phyloP scores from a whole-genome alignment of 208 protist species.

The Naegleria gruberi region DNA sequence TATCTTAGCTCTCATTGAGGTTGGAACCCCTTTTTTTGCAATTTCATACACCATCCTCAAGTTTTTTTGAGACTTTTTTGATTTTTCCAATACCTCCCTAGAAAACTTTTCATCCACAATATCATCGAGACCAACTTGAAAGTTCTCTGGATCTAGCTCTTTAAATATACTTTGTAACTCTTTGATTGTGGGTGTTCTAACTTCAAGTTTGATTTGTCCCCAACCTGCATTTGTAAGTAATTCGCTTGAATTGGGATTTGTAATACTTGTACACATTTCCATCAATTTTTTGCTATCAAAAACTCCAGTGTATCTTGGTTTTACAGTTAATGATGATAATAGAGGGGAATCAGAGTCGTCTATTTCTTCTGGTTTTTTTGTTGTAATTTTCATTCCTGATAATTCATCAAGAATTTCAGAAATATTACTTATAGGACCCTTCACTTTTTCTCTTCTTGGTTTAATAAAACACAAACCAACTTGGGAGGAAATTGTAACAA shows the following conservation, averaged over 20 bases:
- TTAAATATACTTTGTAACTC: background rate
- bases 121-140: background rate
- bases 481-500: background rate
- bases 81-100: background rate
- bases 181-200: background rate
- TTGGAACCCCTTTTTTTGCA: background rate
- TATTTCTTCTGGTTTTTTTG: background rate
- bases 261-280: background rate
- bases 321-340: background rate
- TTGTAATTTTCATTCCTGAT: background rate
- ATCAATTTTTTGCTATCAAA: background rate
- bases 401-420: background rate
- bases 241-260: background rate
- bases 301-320: constrained; percentile 15
- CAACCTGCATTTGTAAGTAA: background rate
- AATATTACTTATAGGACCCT: background rate
- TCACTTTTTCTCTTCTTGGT: background rate
- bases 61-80: background rate
- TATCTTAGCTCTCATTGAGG: background rate
- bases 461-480: background rate
- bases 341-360: background rate
- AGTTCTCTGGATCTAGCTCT: background rate
- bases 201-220: constrained; percentile 2
- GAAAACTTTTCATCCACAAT: background rate
- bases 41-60: background rate